Percentiles rank a stretch among this genome's conserved stretches.
Evolutionary conservation across 208 protist species (phyloP).

Genomic region (Acanthamoeba culbertsoni): DNA sequence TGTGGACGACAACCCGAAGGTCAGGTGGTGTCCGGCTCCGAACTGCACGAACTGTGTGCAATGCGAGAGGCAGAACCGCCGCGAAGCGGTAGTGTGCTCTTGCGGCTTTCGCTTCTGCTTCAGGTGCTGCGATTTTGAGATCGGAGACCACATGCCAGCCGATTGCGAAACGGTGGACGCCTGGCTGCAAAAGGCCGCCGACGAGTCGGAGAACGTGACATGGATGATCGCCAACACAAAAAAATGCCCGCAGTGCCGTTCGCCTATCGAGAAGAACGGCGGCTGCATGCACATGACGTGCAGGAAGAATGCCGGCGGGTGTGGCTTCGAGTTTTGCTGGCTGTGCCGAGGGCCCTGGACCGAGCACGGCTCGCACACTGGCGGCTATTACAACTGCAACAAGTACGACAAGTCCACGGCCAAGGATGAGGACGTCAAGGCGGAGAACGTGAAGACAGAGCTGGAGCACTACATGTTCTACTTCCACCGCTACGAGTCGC

Average conservation of each 20-base stretch:
- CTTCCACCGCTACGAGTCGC: conserved; percentile 57
- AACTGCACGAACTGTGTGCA: conserved; percentile 82
- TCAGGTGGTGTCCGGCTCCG: conserved; percentile 87
- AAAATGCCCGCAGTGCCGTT: conserved; percentile 84
- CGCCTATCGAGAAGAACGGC: conserved; percentile 89
- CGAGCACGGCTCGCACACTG: conserved; percentile 75
- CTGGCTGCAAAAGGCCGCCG: conserved; percentile 78
- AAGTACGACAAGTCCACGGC: conserved; percentile 76
- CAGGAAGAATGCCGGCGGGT: conserved; percentile 75
- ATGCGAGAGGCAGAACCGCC: conserved; percentile 67
- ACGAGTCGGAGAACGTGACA: conserved; percentile 79
- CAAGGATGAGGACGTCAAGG: conserved; percentile 74
- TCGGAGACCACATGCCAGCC: conserved; percentile 63
- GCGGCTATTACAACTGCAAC: conserved; percentile 79
- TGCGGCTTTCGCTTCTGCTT: conserved; percentile 80
- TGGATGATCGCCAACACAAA: conserved; percentile 84
- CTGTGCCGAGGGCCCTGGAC: conserved; percentile 78
- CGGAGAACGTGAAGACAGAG: conserved; percentile 59
- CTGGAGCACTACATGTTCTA: conserved; percentile 65
- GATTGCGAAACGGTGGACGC: conserved; percentile 62
- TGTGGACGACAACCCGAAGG: conserved; percentile 82
- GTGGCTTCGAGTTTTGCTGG: conserved; percentile 73
- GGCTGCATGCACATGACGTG: conserved; percentile 94
- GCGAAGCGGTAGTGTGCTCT: conserved; percentile 68
- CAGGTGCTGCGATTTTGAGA: conserved; percentile 36